Percentiles rank a stretch among this genome's conserved stretches.
Evolutionary conservation across 257 asterid species (phyloP).

Genomic region (Striga asiatica): DNA sequence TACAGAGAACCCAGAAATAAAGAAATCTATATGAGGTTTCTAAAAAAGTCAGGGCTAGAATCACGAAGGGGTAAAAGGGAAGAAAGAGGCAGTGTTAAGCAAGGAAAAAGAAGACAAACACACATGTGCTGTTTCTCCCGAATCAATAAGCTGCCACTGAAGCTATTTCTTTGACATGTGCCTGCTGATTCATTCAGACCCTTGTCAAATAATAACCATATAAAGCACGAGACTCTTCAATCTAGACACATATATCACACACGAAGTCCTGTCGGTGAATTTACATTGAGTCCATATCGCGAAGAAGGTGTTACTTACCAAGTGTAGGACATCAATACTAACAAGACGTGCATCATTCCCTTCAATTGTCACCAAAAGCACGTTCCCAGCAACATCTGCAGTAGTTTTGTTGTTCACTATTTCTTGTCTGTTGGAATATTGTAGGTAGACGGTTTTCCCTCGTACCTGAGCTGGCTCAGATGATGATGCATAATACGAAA

Average conservation of each 20-base stretch:
- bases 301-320: slow-evolving; percentile 57
- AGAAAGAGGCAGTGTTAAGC: slow-evolving; percentile 88
- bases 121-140: slow-evolving; percentile 95
- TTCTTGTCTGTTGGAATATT: slow-evolving; percentile 98
- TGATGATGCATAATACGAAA: slow-evolving; percentile 93
- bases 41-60: slow-evolving; percentile 32
- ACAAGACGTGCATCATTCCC: slow-evolving; percentile 97
- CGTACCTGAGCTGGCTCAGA: slow-evolving; percentile 99
- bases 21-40: slow-evolving; percentile 21
- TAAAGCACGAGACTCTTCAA: slow-evolving; percentile 45
- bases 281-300: slow-evolving; percentile 17
- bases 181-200: slow-evolving; percentile 99
- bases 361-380: slow-evolving; percentile 88
- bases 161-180: slow-evolving; percentile 89
- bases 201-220: slow-evolving; percentile 70
- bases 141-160: slow-evolving; percentile 98
- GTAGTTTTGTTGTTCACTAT: slow-evolving; percentile 99
- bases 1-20: slow-evolving; percentile 3
- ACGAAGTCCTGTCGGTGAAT: slow-evolving; percentile 16
- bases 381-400: slow-evolving; percentile 99
- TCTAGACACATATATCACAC: slow-evolving; percentile 35
- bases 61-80: slow-evolving; percentile 54
- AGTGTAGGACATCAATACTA: slow-evolving; percentile 95
- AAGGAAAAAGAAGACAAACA: slow-evolving; percentile 99
- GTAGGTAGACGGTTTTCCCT: slow-evolving; percentile 98